These are phyloP conservation scores for Gloeostereum incarnatum DNA, from an alignment of 768 basidiomycete genomes.

Conservation along the genomic window DNA sequence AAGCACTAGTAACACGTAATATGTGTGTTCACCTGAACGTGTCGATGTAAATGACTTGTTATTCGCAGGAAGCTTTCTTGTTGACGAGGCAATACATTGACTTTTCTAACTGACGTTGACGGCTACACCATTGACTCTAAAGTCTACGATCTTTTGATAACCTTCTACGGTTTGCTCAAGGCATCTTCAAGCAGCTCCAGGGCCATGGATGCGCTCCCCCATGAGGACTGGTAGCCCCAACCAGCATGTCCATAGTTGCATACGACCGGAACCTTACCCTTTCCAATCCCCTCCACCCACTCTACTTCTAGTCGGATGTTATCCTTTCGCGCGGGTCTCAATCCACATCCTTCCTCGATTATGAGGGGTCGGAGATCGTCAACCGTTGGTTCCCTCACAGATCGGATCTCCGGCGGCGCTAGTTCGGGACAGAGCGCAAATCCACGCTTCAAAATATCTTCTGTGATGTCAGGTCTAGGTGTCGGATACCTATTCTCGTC, in stretches of 20 bases:
- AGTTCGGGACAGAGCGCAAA: slow-evolving; percentile 22
- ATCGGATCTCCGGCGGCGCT: slow-evolving; percentile 21
- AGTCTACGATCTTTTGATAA: too few relatives aligned
- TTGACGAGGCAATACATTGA: too few relatives aligned
- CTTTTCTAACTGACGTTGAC: too few relatives aligned
- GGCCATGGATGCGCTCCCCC: slow-evolving; percentile 50
- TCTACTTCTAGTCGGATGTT: slow-evolving; percentile 47
- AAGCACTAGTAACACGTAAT: too few relatives aligned
- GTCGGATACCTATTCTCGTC: slow-evolving; percentile 8
- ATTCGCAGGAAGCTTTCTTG: too few relatives aligned
- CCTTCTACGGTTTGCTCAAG: slow-evolving; percentile 14
- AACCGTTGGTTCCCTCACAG: slow-evolving; percentile 17
- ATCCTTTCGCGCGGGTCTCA: slow-evolving; percentile 48
- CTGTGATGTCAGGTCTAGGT: slow-evolving; percentile 10
- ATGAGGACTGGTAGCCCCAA: slow-evolving; percentile 50
- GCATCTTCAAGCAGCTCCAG: slow-evolving; percentile 35
- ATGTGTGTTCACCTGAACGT: too few relatives aligned
- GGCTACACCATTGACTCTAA: too few relatives aligned
- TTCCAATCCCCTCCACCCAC: slow-evolving; percentile 19
- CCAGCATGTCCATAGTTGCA: slow-evolving; percentile 57
- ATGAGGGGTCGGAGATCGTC: slow-evolving; percentile 24
- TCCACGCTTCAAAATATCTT: slow-evolving; percentile 10
- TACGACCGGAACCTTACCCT: slow-evolving; percentile 34
- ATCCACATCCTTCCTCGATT: slow-evolving; percentile 40
- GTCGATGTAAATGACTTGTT: too few relatives aligned